A percentile compares a stretch with the other conserved stretches of the same genome.
Evolutionary conservation across 2,329 filamentous ascomycete species (phyloP).

Genomic region (Stachybotrys echinatus): DNA sequence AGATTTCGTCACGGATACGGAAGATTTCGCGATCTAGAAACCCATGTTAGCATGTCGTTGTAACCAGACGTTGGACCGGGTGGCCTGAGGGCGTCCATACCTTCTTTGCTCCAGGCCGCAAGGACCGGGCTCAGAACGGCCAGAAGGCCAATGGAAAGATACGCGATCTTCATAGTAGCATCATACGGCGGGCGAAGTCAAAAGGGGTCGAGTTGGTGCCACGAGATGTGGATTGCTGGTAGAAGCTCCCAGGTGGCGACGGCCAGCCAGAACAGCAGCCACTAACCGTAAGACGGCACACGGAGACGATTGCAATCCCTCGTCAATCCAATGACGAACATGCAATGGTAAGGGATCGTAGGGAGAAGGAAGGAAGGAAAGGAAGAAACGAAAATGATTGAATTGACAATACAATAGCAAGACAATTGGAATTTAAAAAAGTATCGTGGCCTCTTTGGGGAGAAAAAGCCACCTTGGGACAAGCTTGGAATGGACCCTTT

Average conservation of each 20-base stretch:
- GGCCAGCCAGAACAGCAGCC: no score
- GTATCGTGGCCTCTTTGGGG: background rate
- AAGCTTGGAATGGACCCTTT: background rate
- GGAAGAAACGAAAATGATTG: no score
- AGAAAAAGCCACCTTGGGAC: background rate
- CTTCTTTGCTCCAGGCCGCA: conserved; percentile 82
- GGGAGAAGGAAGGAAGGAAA: background rate
- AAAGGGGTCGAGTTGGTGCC: background rate
- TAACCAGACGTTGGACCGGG: background rate
- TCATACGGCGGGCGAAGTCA: conserved; percentile 10
- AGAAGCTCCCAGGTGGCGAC: background rate
- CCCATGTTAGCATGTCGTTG: background rate
- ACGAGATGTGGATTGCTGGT: background rate
- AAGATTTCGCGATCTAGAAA: conserved; percentile 91
- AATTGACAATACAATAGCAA: no score
- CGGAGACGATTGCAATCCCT: no score
- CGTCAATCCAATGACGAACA: background rate
- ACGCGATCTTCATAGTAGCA: conserved; percentile 65
- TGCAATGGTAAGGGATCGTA: background rate
- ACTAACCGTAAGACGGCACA: no score
- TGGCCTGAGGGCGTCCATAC: conserved; percentile 35
- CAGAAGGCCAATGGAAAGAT: conserved; percentile 64
- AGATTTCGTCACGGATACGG: conserved; percentile 83
- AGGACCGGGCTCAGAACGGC: conserved; percentile 61
- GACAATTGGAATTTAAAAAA: no score